Conservation (phyloP, 352 stramenopile genomes). For the Globisporangium nagaii region DNA sequence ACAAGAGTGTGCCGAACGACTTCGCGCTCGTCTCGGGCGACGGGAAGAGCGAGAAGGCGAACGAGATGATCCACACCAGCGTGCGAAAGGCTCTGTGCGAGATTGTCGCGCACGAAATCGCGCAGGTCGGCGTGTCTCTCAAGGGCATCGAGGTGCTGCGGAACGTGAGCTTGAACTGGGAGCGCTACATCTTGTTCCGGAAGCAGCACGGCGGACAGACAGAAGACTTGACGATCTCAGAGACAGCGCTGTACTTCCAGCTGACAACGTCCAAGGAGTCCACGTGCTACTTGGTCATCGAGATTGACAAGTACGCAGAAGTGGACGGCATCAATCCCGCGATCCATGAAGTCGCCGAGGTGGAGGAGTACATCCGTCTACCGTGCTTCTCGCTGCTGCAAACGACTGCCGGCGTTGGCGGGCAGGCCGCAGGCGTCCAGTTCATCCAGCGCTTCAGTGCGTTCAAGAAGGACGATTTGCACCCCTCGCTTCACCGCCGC, state of each 20-base stretch:
- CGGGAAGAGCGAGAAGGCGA: conserved; percentile 63
- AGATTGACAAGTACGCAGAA: conserved; percentile 82
- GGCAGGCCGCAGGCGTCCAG: conserved; percentile 66
- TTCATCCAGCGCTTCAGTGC: conserved; percentile 82
- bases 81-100: conserved; percentile 73
- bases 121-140: conserved; percentile 64
- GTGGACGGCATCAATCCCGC: conserved; percentile 50
- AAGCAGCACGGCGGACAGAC: conserved; percentile 73
- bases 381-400: conserved; percentile 81
- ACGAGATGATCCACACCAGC: conserved; percentile 62
- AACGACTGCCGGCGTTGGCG: conserved; percentile 47
- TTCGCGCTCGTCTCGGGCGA: conserved; percentile 71
- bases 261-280: conserved; percentile 81
- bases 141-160: conserved; percentile 79
- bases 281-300: conserved; percentile 79
- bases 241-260: conserved; percentile 79
- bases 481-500: conserved; percentile 43
- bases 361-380: conserved; percentile 66
- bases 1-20: conserved; percentile 43
- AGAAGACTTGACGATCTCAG: conserved; percentile 79
- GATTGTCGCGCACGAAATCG: conserved; percentile 81
- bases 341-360: conserved; percentile 41
- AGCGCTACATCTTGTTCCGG: conserved; percentile 79
- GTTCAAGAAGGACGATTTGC: conserved; percentile 73
- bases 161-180: conserved; percentile 79